Percentiles rank a stretch among this genome's conserved stretches.
These are phyloP conservation scores for Colletotrichum camelliae DNA, from an alignment of 2,329 filamentous ascomycete species.

Conservation along the genomic window DNA sequence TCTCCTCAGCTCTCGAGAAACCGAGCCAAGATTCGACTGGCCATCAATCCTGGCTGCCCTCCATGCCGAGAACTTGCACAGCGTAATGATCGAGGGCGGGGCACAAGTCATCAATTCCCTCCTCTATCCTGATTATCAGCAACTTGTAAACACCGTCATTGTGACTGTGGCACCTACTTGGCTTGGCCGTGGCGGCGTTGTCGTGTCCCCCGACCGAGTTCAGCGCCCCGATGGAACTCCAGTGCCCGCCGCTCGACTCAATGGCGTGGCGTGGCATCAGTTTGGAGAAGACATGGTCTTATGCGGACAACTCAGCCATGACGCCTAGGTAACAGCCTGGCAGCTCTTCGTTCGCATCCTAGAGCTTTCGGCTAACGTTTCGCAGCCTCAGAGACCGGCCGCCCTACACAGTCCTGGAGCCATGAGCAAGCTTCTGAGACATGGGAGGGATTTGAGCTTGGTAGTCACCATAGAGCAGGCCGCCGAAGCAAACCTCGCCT, in stretches of 20 bases:
- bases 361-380: neutral
- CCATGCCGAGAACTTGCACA: conserved; percentile 65
- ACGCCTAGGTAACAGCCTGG: neutral
- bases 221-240: conserved; percentile 54
- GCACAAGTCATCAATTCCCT: conserved; percentile 82
- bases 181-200: conserved; percentile 83
- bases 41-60: conserved; percentile 65
- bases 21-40: conserved; percentile 64
- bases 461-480: conserved; percentile 3
- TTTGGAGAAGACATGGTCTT: conserved; percentile 85
- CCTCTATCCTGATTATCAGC: conserved; percentile 64
- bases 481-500: neutral
- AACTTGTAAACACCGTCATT: conserved; percentile 78
- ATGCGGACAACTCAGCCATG: conserved; percentile 64
- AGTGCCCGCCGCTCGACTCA: conserved; percentile 68
- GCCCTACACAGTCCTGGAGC: neutral
- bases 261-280: conserved; percentile 74
- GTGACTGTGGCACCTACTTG: conserved; percentile 90
- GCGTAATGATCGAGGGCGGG: conserved; percentile 93
- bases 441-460: neutral
- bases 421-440: neutral
- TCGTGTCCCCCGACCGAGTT: conserved; percentile 72
- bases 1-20: conserved; percentile 31
- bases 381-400: neutral
- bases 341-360: neutral